Conservation (phyloP, 306 rosid species). For the Alnus glutinosa region DNA sequence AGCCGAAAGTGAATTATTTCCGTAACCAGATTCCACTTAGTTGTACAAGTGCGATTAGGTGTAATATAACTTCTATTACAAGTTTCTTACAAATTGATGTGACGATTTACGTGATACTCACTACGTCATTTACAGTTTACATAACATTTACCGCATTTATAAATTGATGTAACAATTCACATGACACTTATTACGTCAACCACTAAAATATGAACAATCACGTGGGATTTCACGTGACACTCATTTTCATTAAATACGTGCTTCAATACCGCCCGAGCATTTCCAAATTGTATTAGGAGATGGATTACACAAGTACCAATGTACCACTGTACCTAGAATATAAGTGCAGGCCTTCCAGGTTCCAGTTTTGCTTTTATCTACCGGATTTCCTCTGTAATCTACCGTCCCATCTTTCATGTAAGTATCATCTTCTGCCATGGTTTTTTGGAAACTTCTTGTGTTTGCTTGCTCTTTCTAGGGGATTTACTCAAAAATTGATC, state of each 20-base stretch:
- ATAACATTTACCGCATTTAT: too few species aligned
- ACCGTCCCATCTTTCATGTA: slow-evolving; percentile 74
- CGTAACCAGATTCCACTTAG: background rate
- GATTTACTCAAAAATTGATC: background rate
- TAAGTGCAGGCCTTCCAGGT: slow-evolving; percentile 86
- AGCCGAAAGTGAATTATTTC: slow-evolving; percentile 3
- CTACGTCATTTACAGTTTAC: too few species aligned
- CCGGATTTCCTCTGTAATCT: slow-evolving; percentile 63
- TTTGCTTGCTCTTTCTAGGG: background rate
- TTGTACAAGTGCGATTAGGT: too few species aligned
- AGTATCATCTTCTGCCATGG: slow-evolving; percentile 46
- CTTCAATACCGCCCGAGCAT: too few species aligned
- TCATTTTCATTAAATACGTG: too few species aligned
- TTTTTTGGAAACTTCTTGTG: slow-evolving; percentile 12
- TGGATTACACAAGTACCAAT: slow-evolving; percentile 40
- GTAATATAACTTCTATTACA: too few species aligned
- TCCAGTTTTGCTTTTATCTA: slow-evolving; percentile 63
- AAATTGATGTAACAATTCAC: too few species aligned
- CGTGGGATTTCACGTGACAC: too few species aligned
- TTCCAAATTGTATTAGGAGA: background rate
- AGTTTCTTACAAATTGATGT: too few species aligned
- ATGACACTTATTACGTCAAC: too few species aligned
- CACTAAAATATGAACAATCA: too few species aligned
- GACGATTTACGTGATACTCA: too few species aligned
- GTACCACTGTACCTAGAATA: slow-evolving; percentile 84